Evolutionary conservation across 331 rosid species (phyloP), one percentile per base, ranked within the genome.

Genomic region (Malus hybrid): DNA sequence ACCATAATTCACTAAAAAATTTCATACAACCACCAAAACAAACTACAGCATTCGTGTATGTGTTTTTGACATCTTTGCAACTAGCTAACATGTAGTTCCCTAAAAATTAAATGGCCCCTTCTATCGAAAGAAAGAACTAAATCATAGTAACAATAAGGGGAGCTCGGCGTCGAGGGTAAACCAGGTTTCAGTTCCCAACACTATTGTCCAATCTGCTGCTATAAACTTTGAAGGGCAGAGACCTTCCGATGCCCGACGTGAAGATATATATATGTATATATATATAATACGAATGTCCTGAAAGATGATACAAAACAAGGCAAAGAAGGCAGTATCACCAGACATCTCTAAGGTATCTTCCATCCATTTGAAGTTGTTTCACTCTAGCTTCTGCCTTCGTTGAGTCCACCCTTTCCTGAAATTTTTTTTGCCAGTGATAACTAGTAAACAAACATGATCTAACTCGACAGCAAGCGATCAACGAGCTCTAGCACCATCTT

Each of bases 271-370:
- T 24, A 24, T 24, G 24, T 24, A 24, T 24, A 24, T 24, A 24
- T 24, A 24, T 58, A 73, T 46, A 68, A 61, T 60, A 50, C 60
- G 33, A 77, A 61, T 60, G 68, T 58, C 53, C 24, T 13, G 11
- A 39, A 53, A 14, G 74, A 76, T 55, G 77, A 39, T 29, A 78
- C 79, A 26, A 61, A 60, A 13, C 39, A 46, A 55, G 52, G 34
- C 56, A 19, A 70, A 20, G 68, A 62, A 68, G 22, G 74, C 72
- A 73, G 62, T 57, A 68, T 88, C 88, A 93, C 98, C 98, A 93
- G 22, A 93, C 97, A 58, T 93, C 98, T 77, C 98, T 82, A 10
- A 93, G 93, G 80, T 93, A 93, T 60, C 96, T 84, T 34, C 95
- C 95, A 55, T 87, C 94, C 86, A 78, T 81, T 83, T 90, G 96